Percentiles rank a stretch among this genome's conserved stretches.
These are phyloP conservation scores for Aphanomyces astaci DNA, from an alignment of 352 stramenopile species.

Conservation along the genomic window DNA sequence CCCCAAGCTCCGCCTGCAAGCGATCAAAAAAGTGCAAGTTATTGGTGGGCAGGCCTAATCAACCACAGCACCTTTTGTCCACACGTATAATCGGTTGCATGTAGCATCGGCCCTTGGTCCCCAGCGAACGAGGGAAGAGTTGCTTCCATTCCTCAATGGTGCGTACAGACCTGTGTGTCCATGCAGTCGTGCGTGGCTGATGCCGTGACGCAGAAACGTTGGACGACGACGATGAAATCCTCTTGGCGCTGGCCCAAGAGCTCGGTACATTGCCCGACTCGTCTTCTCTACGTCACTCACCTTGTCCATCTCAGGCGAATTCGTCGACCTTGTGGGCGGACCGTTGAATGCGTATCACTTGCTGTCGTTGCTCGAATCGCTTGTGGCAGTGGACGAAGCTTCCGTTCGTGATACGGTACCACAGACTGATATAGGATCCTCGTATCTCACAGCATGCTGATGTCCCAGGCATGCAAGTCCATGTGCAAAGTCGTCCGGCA, in stretches of 20 bases:
- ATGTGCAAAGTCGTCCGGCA: conserved; percentile 82
- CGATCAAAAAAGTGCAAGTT: conserved; percentile 84
- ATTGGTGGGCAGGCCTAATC: conserved; percentile 56
- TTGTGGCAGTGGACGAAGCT: conserved; percentile 92
- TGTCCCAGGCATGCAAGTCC: conserved; percentile 77
- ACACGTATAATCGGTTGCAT: not conserved
- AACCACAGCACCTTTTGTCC: not conserved
- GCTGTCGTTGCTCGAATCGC: conserved; percentile 90
- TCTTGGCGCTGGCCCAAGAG: conserved; percentile 91
- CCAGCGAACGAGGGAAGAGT: conserved; percentile 88
- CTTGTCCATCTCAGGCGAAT: conserved; percentile 41
- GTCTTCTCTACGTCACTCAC: no score
- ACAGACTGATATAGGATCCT: no score
- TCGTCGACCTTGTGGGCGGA: conserved; percentile 89
- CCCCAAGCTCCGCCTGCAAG: conserved; percentile 86
- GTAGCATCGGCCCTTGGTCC: conserved; percentile 81
- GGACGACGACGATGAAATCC: conserved; percentile 97
- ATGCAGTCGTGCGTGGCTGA: conserved; percentile 7
- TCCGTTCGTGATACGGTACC: conserved; percentile 89
- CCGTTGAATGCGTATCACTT: conserved; percentile 79
- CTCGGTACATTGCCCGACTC: conserved; percentile 41
- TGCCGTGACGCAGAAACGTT: conserved; percentile 75
- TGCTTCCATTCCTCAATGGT: conserved; percentile 97
- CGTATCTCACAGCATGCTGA: no score
- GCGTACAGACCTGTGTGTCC: conserved; percentile 3